A percentile compares a stretch with the other conserved stretches of the same genome.
These are phyloP conservation scores for Cordyceps fumosorosea DNA, from an alignment of 2,329 filamentous ascomycete species.

Conservation along the genomic window DNA sequence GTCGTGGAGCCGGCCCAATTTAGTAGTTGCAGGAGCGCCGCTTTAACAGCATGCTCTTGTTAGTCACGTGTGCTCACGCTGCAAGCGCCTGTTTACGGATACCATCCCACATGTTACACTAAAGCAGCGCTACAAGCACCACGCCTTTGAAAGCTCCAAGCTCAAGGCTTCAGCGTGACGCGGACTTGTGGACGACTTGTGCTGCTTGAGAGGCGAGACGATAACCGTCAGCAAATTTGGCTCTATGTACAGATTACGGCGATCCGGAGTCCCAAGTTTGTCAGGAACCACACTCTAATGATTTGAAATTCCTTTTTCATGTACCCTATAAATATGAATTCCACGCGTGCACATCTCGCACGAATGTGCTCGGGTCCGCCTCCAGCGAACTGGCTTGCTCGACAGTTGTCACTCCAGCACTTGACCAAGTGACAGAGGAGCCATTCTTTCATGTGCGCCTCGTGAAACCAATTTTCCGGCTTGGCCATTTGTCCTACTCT, in stretches of 20 bases:
- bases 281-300: not conserved
- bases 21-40: not conserved
- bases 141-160: not conserved
- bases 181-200: not conserved
- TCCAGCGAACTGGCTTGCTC: not conserved
- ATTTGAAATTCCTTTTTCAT: not conserved
- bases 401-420: not conserved
- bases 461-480: not conserved
- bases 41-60: not conserved
- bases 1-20: conserved; percentile 3
- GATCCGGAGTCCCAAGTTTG: not conserved
- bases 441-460: not conserved
- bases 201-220: not conserved
- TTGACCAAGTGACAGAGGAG: not conserved
- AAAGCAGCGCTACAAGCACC: not conserved
- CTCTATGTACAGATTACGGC: not conserved
- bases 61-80: not conserved
- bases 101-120: not conserved
- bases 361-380: not conserved
- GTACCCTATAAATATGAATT: not conserved
- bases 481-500: not conserved
- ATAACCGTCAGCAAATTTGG: not conserved
- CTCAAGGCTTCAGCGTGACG: conserved; percentile 14
- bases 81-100: not conserved
- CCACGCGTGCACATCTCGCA: not conserved